These are phyloP conservation scores for Apiospora malaysiana DNA, from an alignment of 2,329 filamentous ascomycete genomes.

Conservation along the genomic window DNA sequence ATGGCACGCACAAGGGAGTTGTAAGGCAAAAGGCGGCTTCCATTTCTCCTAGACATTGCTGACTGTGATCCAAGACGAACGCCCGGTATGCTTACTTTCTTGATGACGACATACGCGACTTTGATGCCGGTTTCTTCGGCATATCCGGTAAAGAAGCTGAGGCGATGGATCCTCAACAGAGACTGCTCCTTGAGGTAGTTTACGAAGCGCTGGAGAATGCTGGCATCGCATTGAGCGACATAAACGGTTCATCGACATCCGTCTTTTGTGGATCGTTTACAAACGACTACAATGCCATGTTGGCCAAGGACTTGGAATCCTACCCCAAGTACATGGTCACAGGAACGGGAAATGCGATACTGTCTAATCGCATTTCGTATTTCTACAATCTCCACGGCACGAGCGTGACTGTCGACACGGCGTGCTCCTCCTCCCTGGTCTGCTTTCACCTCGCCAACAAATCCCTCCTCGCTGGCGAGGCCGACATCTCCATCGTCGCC, in stretches of 20 bases:
- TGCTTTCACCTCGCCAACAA: constrained; percentile 13
- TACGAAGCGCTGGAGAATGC: neutral
- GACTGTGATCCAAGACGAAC: neutral
- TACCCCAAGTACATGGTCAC: constrained; percentile 19
- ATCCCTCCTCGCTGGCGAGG: too few species aligned
- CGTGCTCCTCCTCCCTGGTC: constrained; percentile 20
- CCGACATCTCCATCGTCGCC: too few species aligned
- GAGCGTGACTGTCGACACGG: constrained; percentile 23
- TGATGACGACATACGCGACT: neutral
- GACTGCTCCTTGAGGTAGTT: constrained; percentile 5
- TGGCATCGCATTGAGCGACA: neutral
- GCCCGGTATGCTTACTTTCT: neutral
- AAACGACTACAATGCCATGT: constrained; percentile 17
- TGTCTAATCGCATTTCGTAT: constrained; percentile 24
- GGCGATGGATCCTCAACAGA: constrained; percentile 14
- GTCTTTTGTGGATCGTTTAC: neutral
- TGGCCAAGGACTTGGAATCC: constrained; percentile 7
- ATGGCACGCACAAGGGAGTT: constrained; percentile 39
- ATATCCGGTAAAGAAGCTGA: neutral
- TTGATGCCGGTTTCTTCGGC: constrained; percentile 7
- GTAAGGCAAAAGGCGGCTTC: neutral
- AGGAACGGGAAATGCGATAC: constrained; percentile 12
- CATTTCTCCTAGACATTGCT: neutral
- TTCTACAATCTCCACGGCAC: constrained; percentile 23
- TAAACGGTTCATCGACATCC: neutral